These are phyloP conservation scores for Backusella circina DNA, from an alignment of 192 early-diverging fungal species.

Conservation along the genomic window DNA sequence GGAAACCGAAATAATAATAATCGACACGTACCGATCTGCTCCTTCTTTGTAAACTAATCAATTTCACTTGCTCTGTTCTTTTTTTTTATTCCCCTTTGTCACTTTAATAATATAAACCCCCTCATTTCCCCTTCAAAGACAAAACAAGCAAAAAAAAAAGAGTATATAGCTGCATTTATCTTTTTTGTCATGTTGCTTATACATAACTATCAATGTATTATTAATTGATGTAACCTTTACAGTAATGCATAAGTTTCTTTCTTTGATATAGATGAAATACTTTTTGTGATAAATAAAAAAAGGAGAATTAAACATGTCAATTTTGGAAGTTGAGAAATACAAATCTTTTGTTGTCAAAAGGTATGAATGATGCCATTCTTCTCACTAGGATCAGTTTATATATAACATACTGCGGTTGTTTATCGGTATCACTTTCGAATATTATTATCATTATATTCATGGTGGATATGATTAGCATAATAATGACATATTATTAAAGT, in stretches of 20 bases:
- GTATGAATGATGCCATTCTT: neutral
- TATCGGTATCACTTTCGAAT: neutral
- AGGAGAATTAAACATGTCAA: neutral
- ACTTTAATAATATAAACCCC: neutral
- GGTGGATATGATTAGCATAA: neutral
- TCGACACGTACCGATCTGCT: neutral
- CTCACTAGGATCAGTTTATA: neutral
- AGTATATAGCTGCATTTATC: neutral
- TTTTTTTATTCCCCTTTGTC: neutral
- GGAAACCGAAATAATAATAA: neutral
- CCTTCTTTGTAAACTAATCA: neutral
- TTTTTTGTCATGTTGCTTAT: neutral
- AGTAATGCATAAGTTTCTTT: neutral
- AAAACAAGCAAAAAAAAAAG: neutral
- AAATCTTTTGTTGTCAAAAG: neutral
- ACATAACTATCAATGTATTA: neutral
- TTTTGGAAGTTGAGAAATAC: neutral
- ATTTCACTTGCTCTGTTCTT: neutral
- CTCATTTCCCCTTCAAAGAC: neutral
- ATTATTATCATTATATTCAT: neutral
- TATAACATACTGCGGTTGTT: neutral
- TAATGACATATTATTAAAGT: neutral
- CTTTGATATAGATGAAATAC: neutral
- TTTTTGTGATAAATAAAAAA: neutral
- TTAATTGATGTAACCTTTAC: neutral